Evolutionary conservation across 1,284 basidiomycete genomes (phyloP), one percentile per base, ranked within the genome.

Genomic region (Somion occarium): DNA sequence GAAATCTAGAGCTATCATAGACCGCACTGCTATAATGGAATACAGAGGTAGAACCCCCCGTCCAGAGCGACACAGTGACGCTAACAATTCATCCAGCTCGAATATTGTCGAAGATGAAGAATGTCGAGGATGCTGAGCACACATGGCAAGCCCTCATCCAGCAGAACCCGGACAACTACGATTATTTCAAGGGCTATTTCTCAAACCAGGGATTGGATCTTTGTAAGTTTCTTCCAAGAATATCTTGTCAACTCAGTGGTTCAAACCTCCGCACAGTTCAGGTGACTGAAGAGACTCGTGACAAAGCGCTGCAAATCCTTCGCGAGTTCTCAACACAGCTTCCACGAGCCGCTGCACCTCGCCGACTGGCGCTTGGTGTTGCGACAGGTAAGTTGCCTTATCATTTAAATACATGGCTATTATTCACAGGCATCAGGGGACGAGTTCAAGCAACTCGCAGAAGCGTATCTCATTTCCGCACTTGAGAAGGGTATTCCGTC

Each of bases 401-500:
- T 19, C 44, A 13, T 20, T 15, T 34, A 15, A 34, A 22, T 27
- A 26, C 9, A 44, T 42, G 3, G 19, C 12, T 34, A 23, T 38
- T 5, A 46, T 39, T 2, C n/a, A n/a, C n/a, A n/a, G n/a, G n/a
- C n/a, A n/a, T n/a, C 62, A 78, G 85, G 79, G 12, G 75, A 80
- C 11, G 70, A 72, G 15, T 98, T 99, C 73, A 76, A 73, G 47
- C 67, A 75, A 22, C 77, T 89, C 18, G 83, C 81, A 2, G 75
- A 78, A 48, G 71, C 77, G 2, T 98, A 99, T 68, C 69, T 98
- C 46, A 67, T 80, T 18, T 72, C 74, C 2, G 89, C 83, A 5
- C 72, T 99, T 13, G 78, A 79, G 51, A 93, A 92, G 60, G 96
- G 95, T 54, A 79, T 99, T 25, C 97, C 97, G 1, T 98, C 94